Evolutionary conservation across 352 stramenopile species (phyloP), one percentile per base, ranked within the genome.

Genomic region (Salisapilia sapeloensis): DNA sequence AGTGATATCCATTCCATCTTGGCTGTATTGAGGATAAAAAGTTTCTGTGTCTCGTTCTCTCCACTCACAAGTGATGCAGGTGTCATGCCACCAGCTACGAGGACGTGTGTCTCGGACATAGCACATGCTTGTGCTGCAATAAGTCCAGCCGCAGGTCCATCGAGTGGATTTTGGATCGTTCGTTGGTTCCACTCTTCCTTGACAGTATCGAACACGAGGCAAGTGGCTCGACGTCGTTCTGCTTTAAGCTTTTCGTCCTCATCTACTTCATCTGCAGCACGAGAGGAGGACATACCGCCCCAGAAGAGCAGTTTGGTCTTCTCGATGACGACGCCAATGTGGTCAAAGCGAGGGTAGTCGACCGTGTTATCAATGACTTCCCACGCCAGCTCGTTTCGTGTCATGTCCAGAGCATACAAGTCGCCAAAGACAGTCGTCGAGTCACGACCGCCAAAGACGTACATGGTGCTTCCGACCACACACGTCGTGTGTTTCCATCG

Each of bases 401-500:
- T 33, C 7, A 91, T 29, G 29, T 87, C 63, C 1, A 91, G 38
- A 12, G 66, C 55, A 41, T 62, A 79, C 6, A 89, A 40, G 39
- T 91, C 76, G 14, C 40, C 45, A 34, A 85, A 80, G 2, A 85
- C 76, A 9, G 44, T 55, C n/a, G 60, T 60, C 1, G 54, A 50
- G 34, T 86, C 53, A 5, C 76, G 70, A 15, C 76, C 76, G 13
- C 76, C 76, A 24, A 70, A 62, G 2, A 89, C 36, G 25, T 80
- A 82, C 46, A 91, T 54, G 14, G 56, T 65, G 2, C 50, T 66
- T 14, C 56, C 63, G 32, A 90, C 70, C 85, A 30, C 15, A 32
- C 55, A 67, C 20, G 47, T 51, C 3, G 60, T 62, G 53, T 91
- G 75, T 30, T 84, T 85, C 61, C 70, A 91, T 16, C 75, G 63